Evolutionary conservation across 805 yeast genomes (phyloP), one percentile per base, ranked within the genome.

Genomic region (Monosporozyma siamensis): DNA sequence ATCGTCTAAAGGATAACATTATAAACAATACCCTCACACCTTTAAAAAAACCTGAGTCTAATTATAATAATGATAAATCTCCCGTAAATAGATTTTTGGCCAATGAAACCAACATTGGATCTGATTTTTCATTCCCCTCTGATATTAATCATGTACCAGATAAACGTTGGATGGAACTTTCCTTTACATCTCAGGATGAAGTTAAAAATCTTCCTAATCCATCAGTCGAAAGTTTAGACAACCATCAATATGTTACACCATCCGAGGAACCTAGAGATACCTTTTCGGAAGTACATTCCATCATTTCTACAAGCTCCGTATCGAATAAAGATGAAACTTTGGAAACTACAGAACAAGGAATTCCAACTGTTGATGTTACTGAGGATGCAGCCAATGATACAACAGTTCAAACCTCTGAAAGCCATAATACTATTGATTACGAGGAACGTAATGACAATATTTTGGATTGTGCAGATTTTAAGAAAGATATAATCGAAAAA

Each of bases 131-230:
- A 6, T 45, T 52, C 22, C 41, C 50, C 11, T 50, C 56, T 8
- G 50, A 52, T 34, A 40, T 45, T 14, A 42, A 44, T 17, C 38
- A 43, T 5, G 46, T 41, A 8, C 35, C 47, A 8, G 50, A 52
- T 37, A 48, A 44, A 23, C 42, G 59, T 18, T 44, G 50, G 44
- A 41, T 54, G 24, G 55, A 55, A 27, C 38, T 56, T 24, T 49
- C 46, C 8, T 48, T 55, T 36, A 49, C 51, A 3, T 55, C 61
- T 8, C 52, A 52, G 22, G 59, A 56, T 12, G 59, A 51, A 22
- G 26, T 40, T 12, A 44, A 48, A 11, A 37, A 35, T 15, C 27
- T 38, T 10, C 23, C 25, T 11, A n/a, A 31, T 14, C 38, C 24
- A 11, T 15, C 32, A 4, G 31, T 30, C 5, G 43, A 40, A 26